Percentiles rank a stretch among this genome's conserved stretches.
phyloP scores from a whole-genome alignment of 176 grass and related monocot species.

The Aegilops longissima region DNA sequence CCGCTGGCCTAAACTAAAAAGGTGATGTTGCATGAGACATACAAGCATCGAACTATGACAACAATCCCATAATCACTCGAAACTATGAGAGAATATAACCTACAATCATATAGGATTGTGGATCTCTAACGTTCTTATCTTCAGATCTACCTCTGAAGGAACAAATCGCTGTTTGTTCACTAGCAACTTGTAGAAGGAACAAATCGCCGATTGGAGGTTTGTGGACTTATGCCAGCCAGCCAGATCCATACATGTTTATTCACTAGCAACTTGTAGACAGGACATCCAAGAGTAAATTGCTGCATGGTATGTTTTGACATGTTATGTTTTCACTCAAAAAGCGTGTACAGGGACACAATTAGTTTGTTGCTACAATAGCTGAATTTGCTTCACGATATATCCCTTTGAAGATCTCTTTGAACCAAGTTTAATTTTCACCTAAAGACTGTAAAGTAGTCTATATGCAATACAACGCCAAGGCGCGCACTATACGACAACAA shows the following conservation, averaged over 20 bases:
- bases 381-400: neutral
- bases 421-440: neutral
- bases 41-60: neutral
- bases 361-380: neutral
- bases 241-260: constrained; percentile 14
- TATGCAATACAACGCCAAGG: neutral
- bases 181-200: neutral
- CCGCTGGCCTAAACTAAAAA: constrained; percentile 19
- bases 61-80: neutral
- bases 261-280: constrained; percentile 15
- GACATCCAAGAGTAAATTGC: constrained; percentile 2
- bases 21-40: neutral
- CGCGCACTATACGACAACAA: constrained; percentile 8
- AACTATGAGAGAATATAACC: neutral
- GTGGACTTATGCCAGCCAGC: constrained; percentile 14
- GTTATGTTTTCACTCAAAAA: neutral
- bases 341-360: neutral
- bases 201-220: constrained; percentile 3
- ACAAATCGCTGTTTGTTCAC: neutral
- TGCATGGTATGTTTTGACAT: neutral
- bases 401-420: constrained; percentile 6
- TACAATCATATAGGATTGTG: too few species aligned
- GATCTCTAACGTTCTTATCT: neutral
- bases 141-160: neutral
- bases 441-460: constrained; percentile 16